These are phyloP conservation scores for Nemania sp. DNA, from an alignment of 2,329 filamentous ascomycete genomes.

Conservation along the genomic window DNA sequence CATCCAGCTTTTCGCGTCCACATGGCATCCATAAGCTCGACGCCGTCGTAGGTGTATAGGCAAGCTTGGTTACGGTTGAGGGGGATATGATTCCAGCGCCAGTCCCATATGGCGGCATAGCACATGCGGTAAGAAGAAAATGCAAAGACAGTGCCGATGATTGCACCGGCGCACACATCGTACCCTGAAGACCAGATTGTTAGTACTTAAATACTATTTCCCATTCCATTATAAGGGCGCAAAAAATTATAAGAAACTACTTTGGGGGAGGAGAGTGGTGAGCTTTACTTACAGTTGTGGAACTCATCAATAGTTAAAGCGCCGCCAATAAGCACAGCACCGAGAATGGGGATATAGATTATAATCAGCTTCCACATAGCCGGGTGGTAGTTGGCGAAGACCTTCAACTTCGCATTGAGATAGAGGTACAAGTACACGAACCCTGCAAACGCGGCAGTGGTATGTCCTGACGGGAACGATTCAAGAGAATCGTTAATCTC, in stretches of 20 bases:
- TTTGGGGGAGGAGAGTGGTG: neutral
- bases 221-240: no score
- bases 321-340: slow-evolving; percentile 75
- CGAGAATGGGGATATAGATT: slow-evolving; percentile 74
- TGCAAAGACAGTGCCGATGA: slow-evolving; percentile 74
- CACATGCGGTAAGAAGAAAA: slow-evolving; percentile 75
- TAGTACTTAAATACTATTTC: neutral
- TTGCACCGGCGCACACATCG: slow-evolving; percentile 74
- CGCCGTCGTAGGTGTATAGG: slow-evolving; percentile 58
- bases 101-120: slow-evolving; percentile 76
- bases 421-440: slow-evolving; percentile 79
- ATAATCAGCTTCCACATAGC: slow-evolving; percentile 79
- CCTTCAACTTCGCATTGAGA: slow-evolving; percentile 82
- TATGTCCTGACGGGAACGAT: slow-evolving; percentile 79
- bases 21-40: slow-evolving; percentile 64
- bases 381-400: slow-evolving; percentile 78
- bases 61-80: slow-evolving; percentile 69
- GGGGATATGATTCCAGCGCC: slow-evolving; percentile 73
- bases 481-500: slow-evolving; percentile 77
- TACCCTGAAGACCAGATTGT: slow-evolving; percentile 58
- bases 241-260: no score
- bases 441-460: slow-evolving; percentile 78
- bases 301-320: slow-evolving; percentile 78
- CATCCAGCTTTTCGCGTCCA: slow-evolving; percentile 72
- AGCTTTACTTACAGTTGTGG: slow-evolving; percentile 69